These are phyloP conservation scores for Blastobotrys aristatus DNA, from an alignment of 1,139 yeast genomes.

Conservation along the genomic window DNA sequence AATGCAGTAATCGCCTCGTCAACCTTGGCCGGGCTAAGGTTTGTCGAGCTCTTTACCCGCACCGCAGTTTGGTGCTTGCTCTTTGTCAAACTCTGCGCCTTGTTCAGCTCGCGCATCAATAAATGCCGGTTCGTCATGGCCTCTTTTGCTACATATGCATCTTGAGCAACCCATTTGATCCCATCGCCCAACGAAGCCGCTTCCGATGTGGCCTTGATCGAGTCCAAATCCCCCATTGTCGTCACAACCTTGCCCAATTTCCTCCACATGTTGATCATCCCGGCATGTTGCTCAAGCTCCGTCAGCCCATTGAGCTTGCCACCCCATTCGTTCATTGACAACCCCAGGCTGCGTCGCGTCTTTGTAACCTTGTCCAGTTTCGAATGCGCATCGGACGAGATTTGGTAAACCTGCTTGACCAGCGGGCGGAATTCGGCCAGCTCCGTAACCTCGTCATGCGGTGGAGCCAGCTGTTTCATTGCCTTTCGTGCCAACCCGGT, in stretches of 20 bases:
- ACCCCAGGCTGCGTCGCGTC: constrained; percentile 51
- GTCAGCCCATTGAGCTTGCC: constrained; percentile 47
- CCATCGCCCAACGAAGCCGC: constrained; percentile 78
- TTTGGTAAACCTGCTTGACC: constrained; percentile 69
- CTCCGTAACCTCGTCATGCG: constrained; percentile 79
- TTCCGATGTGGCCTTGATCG: constrained; percentile 68
- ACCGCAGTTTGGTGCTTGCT: constrained; percentile 69
- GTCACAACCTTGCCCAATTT: constrained; percentile 65
- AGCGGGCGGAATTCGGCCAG: constrained; percentile 82
- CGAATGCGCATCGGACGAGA: constrained; percentile 51
- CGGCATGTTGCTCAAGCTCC: constrained; percentile 49
- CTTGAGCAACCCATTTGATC: constrained; percentile 56
- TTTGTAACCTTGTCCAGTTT: constrained; percentile 53
- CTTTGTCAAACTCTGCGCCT: constrained; percentile 71
- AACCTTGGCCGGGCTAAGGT: constrained; percentile 80
- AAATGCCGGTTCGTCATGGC: constrained; percentile 88
- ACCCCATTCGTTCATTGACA: constrained; percentile 63
- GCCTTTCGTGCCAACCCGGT: constrained; percentile 86
- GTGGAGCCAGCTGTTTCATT: constrained; percentile 84
- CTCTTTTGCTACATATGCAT: constrained; percentile 85
- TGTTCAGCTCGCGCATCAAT: constrained; percentile 78
- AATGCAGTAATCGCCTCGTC: constrained; percentile 82
- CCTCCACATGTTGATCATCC: constrained; percentile 80
- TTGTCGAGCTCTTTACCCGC: constrained; percentile 65
- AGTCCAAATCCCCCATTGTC: constrained; percentile 69